Conservation (phyloP, 805 yeast genomes). For the Ascoidea asiatica region DNA sequence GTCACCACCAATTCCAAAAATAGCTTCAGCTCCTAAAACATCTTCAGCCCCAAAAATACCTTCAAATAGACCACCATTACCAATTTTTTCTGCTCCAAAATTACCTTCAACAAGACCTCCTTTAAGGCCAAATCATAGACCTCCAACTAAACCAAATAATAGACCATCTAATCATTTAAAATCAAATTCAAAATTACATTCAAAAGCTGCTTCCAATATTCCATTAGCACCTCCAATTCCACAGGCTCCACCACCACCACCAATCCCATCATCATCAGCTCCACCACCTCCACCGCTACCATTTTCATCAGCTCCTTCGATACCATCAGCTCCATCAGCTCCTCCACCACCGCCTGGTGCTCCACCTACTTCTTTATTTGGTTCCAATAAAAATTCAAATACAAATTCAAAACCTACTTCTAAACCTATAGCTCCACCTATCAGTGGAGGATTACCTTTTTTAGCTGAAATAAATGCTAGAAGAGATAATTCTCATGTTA, state of each 20-base stretch:
- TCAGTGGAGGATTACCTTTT: slow-evolving; percentile 36
- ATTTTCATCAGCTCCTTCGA: slow-evolving; percentile 11
- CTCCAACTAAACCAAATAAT: not conserved
- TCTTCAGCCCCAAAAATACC: not conserved
- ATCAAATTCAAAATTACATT: slow-evolving; percentile 1
- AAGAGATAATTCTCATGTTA: slow-evolving; percentile 35
- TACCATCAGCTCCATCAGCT: slow-evolving; percentile 14
- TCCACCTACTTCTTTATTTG: slow-evolving; percentile 12
- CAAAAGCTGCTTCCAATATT: not conserved
- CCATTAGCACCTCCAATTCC: slow-evolving; percentile 6
- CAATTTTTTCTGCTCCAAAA: too few species aligned
- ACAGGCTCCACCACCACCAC: slow-evolving; percentile 14
- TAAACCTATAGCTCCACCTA: slow-evolving; percentile 14
- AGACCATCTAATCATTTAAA: not conserved
- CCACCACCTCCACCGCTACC: slow-evolving; percentile 13
- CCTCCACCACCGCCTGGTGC: slow-evolving; percentile 10
- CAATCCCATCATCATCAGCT: slow-evolving; percentile 7
- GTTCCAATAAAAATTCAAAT: slow-evolving; percentile 11
- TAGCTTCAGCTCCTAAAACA: not conserved
- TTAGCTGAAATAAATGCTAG: slow-evolving; percentile 43
- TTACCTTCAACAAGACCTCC: not conserved
- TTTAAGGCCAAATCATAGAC: not conserved
- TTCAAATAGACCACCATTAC: too few species aligned
- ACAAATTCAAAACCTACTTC: slow-evolving; percentile 15
- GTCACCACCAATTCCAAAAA: not conserved